Conservation (phyloP, 768 basidiomycete species). For the Mycena sanguinolenta region DNA sequence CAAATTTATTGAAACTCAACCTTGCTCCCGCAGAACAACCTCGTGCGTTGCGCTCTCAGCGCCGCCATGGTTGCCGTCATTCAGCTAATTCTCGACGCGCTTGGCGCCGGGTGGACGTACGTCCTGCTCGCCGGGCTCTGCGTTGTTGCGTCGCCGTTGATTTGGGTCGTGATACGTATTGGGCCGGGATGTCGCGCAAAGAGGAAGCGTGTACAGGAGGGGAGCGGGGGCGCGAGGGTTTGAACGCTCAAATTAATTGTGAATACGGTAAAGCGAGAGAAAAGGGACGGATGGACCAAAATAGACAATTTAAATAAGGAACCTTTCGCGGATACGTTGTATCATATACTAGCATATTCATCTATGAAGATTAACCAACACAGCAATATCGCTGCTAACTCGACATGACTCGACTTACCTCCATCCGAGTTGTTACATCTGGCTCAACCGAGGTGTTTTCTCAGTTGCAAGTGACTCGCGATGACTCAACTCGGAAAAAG, state of each 20-base stretch:
- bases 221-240: no score
- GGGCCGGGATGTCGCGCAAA: constrained; percentile 59
- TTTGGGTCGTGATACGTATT: constrained; percentile 53
- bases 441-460: neutral
- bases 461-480: neutral
- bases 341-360: no score
- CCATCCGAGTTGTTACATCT: neutral
- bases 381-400: neutral
- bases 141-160: constrained; percentile 52
- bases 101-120: constrained; percentile 67
- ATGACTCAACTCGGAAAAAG: no score
- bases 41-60: constrained; percentile 64
- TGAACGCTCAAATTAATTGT: no score
- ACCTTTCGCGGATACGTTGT: no score
- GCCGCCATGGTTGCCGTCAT: constrained; percentile 62
- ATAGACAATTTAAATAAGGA: no score
- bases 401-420: neutral
- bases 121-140: constrained; percentile 58
- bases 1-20: neutral
- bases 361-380: no score
- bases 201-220: constrained; percentile 24
- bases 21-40: constrained; percentile 57
- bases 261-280: no score
- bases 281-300: no score
- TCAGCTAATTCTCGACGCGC: constrained; percentile 56